phyloP scores from a whole-genome alignment of 331 rosid species.

The Telfairia occidentalis region DNA sequence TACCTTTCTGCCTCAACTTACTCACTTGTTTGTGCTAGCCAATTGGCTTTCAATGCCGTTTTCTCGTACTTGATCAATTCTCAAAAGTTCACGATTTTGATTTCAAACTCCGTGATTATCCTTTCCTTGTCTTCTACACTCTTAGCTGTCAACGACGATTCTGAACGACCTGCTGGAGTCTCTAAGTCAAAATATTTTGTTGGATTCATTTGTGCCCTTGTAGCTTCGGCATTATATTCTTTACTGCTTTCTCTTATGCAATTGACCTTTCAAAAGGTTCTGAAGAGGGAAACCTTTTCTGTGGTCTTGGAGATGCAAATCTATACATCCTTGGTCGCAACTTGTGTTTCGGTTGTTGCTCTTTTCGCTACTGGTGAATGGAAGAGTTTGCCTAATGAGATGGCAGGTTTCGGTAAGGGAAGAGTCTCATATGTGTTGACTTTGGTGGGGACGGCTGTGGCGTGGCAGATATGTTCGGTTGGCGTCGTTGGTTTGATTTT shows the following conservation, averaged over 20 bases:
- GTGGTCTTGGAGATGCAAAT: constrained; percentile 65
- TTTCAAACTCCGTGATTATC: constrained; percentile 44
- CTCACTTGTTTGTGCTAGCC: constrained; percentile 62
- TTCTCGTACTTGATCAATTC: constrained; percentile 58
- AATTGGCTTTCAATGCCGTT: constrained; percentile 56
- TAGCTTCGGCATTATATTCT: constrained; percentile 53
- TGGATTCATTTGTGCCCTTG: constrained; percentile 38
- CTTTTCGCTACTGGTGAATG: constrained; percentile 52
- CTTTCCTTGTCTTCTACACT: constrained; percentile 50
- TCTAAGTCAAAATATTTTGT: constrained; percentile 20
- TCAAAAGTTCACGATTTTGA: constrained; percentile 44
- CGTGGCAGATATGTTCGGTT: constrained; percentile 62
- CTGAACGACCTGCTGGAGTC: constrained; percentile 25
- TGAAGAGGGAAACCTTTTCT: constrained; percentile 47
- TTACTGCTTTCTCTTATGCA: constrained; percentile 58
- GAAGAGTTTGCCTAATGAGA: constrained; percentile 36
- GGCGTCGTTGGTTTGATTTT: constrained; percentile 58
- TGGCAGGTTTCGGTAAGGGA: constrained; percentile 31
- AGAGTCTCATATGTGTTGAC: constrained; percentile 35
- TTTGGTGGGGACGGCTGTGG: constrained; percentile 41
- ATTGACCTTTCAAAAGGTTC: constrained; percentile 41
- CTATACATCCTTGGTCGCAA: constrained; percentile 47
- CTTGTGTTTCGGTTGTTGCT: constrained; percentile 36
- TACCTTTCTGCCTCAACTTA: constrained; percentile 61
- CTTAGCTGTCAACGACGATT: constrained; percentile 42